Base-by-base conservation (phyloP, 352 stramenopile genomes). In the Phytophthora megakarya region DNA sequence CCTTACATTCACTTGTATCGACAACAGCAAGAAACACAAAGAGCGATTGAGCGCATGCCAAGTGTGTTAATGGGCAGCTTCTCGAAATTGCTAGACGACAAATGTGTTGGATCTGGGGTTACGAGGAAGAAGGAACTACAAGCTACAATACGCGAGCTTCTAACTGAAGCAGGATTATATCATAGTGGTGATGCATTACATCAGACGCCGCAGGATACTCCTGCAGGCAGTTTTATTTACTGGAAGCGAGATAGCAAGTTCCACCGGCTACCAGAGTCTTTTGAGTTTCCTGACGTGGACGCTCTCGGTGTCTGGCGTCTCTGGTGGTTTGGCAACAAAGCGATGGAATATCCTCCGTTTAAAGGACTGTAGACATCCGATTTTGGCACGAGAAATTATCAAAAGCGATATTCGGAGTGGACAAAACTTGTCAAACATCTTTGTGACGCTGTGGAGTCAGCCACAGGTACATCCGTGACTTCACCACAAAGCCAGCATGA, bases 371-470 rank as follows among this genome's bases (percentile, higher is more conserved):
- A 59, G 13, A 25, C 50, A 22, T 42, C 50, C 3, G 38, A 59
- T 32, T 59, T 59, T 49, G 15, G 38, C 23, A 42, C 39, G n/a
- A 26, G 12, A n/a, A 39, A 32, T 5, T 49, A 48, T 9, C 38
- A 38, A 3, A 59, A 59, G 30, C 50, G 50, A 12, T 59, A 59
- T 42, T 58, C 50, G 11, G 37, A 58, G 50, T 58, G 50, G 50
- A 48, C 38, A 46, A 39, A 18, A 25, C 19, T 58, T 9, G 44
- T 38, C 13, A 51, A 51, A 16, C 26, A 40, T 30, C 30, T 52
- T 5, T 22, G 15, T 37, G 45, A 52, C 22, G 45, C 25, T n/a
- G 45, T 52, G 16, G 26, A 52, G 18, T 12, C 25, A 7, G 18
- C 42, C 10, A 48, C 42, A 18, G 38, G 38, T 44, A 23, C 21